Evolutionary conservation across 805 yeast genomes (phyloP), one percentile per base, ranked within the genome.

Genomic region (Kuraishia molischiana): DNA sequence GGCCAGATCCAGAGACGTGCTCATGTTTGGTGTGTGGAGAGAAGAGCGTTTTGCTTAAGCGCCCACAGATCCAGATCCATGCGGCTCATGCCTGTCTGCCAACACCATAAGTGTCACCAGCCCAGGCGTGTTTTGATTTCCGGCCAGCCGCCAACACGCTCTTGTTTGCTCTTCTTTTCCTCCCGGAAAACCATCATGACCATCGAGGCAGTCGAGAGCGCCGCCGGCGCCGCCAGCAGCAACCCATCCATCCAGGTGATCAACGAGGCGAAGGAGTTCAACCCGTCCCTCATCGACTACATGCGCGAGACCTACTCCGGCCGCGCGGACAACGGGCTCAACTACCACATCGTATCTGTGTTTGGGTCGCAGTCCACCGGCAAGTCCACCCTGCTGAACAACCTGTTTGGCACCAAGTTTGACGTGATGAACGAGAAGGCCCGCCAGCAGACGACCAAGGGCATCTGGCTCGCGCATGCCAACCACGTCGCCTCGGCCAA

Each of bases 301-400:
- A 50, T 66, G 34, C 44, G 49, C 13, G 40, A 45, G 21, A 50
- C 50, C 35, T 55, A 55, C 35, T 8, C 30, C 14, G 19, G 14
- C 13, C n/a, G 15, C 13, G 28, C 17, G 6, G 66, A 66, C 32
- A 66, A 69, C 11, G 95, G 89, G 0, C 62, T 81, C 39, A 68
- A 80, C 48, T 89, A 90, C 62, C 95, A 92, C 56, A 77, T 92
- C 15, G 85, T 92, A 3, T 80, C 97, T 0, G 98, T 92, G 29
- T 92, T 92, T 66, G 98, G 98, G 4, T 86, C 96, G 1, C 98
- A 92, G 55, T 82, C 95, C 3, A 87, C 97, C 4, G 98, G 98
- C 38, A 92, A 92, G 59, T 86, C 96, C 2, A 92, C 98, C 1
- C 67, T 92, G 41, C 68, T 92, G 50, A 92, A 92, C 61, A 74